phyloP scores from a whole-genome alignment of 108 stramenopile genomes.

The Cylindrotheca fusiformis region DNA sequence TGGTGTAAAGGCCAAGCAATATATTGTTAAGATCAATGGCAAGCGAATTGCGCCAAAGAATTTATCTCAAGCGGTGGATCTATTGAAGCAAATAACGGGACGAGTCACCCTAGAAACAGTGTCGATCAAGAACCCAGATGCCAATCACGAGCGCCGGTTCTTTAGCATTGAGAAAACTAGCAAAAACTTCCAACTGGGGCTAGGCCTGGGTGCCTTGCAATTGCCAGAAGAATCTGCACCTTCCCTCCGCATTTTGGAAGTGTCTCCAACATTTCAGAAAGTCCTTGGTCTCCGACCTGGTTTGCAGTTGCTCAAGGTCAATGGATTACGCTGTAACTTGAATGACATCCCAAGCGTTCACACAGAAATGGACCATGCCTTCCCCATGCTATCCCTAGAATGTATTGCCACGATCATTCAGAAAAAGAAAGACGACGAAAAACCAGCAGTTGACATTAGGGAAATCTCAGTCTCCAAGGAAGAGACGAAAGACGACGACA shows the following conservation, averaged over 20 bases:
- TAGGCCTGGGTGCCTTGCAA: neutral
- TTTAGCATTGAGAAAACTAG: neutral
- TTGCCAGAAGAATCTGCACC: neutral
- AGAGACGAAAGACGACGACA: neutral
- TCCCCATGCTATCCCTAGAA: neutral
- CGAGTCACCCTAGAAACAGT: neutral
- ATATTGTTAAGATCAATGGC: neutral
- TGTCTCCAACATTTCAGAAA: neutral
- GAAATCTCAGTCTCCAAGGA: neutral
- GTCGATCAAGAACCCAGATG: neutral
- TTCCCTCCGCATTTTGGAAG: neutral
- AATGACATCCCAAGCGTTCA: neutral
- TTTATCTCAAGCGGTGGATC: neutral
- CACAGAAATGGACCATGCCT: neutral
- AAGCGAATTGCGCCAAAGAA: neutral
- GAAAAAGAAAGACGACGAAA: neutral
- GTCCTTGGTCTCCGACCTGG: neutral
- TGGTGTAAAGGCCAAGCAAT: neutral
- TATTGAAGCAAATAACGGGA: neutral
- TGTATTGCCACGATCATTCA: neutral
- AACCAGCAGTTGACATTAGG: neutral
- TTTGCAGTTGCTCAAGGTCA: neutral
- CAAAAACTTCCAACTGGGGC: neutral
- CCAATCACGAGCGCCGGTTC: neutral
- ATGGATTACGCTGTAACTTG: neutral